phyloP scores from a whole-genome alignment of 139 green algal genomes.

The Chlamydomonas applanata region DNA sequence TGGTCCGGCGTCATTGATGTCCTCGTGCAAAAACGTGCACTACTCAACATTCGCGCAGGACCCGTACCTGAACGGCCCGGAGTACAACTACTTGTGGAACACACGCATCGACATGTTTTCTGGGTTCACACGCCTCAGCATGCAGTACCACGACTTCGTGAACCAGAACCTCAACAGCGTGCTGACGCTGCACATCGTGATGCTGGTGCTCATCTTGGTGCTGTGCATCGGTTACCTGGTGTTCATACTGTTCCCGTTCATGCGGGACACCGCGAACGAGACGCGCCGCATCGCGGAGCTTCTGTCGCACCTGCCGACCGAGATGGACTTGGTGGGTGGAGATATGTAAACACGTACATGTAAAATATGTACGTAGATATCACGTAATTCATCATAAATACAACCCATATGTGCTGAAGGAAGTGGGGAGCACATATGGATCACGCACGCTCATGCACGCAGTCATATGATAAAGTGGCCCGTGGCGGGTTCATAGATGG shows the following conservation, averaged over 20 bases:
- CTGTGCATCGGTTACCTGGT: conserved; percentile 12
- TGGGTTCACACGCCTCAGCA: not conserved
- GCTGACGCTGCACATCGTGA: conserved; percentile 20
- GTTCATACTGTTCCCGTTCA: conserved; percentile 30
- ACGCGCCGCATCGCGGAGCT: conserved; percentile 48
- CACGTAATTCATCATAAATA: too few species aligned
- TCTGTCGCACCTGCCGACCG: conserved; percentile 41
- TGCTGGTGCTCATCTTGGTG: conserved; percentile 25
- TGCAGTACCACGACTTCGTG: not conserved
- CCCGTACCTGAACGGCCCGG: conserved; percentile 11
- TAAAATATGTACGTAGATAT: too few species aligned
- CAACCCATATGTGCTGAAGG: too few species aligned
- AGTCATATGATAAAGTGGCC: too few species aligned
- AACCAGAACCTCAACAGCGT: conserved; percentile 5
- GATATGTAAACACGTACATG: too few species aligned
- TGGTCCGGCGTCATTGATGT: too few species aligned
- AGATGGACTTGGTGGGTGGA: conserved; percentile 8
- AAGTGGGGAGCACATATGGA: too few species aligned
- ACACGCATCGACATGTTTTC: not conserved
- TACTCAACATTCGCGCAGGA: not conserved
- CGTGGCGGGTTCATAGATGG: too few species aligned
- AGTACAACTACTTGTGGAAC: conserved; percentile 13
- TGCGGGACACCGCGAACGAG: conserved; percentile 29
- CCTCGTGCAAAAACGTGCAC: too few species aligned
- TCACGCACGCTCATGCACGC: too few species aligned